Base-by-base conservation (phyloP, 805 yeast species). In the Lachancea kluyveri region DNA sequence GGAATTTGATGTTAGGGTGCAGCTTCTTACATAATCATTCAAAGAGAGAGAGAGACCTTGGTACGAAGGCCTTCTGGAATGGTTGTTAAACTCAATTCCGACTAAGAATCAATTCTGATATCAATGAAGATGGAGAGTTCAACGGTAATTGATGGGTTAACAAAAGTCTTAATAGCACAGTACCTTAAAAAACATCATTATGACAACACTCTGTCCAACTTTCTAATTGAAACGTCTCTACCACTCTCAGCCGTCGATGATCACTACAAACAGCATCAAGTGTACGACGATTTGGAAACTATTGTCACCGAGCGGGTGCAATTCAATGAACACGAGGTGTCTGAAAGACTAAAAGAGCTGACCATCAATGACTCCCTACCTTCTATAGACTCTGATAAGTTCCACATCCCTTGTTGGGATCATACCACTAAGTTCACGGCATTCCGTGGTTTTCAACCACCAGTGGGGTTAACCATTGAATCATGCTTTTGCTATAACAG, bases 161-260 rank as follows among this genome's bases (percentile, higher is more conserved):
- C 60, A 2, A 52, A 58, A 12, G 43, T 59, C 2, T 52, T 79
- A 19, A 62, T 81, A 8, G 86, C 83, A 0, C 73, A 75, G 18
- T 80, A 71, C 41, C 62, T 81, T n/a, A 51, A 63, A 17, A 57
- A 64, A n/a, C 64, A 73, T 17, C 71, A 73, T 1, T 67, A 64
- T 28, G 39, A 34, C 1, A 59, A 57, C 1, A 72, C 88, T 0
- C 52, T 78, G 9, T 47, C 53, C n/a, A 45, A 59, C 3, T 71
- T 79, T 28, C 70, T 75, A 17, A 38, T 35, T 14, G 65, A 61
- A 19, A 25, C 44, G 3, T 43, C 42, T n/a, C 30, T 33, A 25
- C 30, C 31, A 17, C 34, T 20, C 33, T 33, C 33, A 6, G 31
- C 31, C 8, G 28, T 33, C n/a, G 32, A 33, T 15, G 28, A 31